Percentiles rank a stretch among this genome's conserved stretches.
These are phyloP conservation scores for Salix caprea DNA, from an alignment of 345 rosid species.

Conservation along the genomic window DNA sequence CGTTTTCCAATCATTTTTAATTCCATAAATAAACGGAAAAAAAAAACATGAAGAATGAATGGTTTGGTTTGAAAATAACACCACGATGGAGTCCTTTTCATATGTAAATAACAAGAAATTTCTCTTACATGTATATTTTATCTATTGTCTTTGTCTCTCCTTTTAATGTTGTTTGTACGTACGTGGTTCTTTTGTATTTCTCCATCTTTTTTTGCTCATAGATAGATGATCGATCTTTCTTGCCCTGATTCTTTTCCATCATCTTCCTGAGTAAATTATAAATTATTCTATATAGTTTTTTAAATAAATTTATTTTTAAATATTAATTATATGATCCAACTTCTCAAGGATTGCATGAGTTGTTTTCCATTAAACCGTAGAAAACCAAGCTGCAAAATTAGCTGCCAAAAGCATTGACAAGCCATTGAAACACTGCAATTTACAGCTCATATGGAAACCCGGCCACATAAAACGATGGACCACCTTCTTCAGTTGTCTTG, in stretches of 20 bases:
- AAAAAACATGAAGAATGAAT: background rate
- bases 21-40: no score
- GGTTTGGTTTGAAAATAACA: background rate
- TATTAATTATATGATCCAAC: no score
- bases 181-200: slow-evolving; percentile 10
- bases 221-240: background rate
- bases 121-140: background rate
- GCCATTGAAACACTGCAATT: background rate
- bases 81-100: no score
- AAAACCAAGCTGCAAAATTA: no score
- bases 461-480: slow-evolving; percentile 44
- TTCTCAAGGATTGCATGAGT: no score
- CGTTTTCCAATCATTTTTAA: no score
- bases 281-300: no score
- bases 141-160: slow-evolving; percentile 24
- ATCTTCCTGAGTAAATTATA: no score
- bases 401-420: background rate
- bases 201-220: background rate
- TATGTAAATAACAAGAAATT: no score
- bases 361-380: no score
- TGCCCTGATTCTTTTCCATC: no score
- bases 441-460: slow-evolving; percentile 26
- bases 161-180: slow-evolving; percentile 18
- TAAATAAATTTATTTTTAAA: no score
- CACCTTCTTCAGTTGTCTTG: slow-evolving; percentile 22